Conservation (phyloP, 805 yeast species). For the Monosporozyma servazzii region DNA sequence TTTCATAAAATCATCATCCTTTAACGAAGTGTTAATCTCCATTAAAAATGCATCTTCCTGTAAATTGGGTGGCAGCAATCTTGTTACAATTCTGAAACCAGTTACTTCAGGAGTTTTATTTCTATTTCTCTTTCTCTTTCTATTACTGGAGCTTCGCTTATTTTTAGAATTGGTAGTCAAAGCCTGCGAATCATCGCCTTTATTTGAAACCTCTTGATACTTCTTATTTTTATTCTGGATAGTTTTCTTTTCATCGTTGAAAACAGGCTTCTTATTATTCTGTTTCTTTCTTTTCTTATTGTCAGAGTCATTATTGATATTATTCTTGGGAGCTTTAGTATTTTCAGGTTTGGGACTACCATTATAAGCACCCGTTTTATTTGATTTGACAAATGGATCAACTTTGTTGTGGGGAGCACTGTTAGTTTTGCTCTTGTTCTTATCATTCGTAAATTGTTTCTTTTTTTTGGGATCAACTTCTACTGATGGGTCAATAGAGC, state of each 20-base stretch:
- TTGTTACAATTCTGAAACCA: slow-evolving; percentile 28
- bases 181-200: neutral
- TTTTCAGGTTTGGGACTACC: neutral
- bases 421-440: neutral
- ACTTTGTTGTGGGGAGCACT: neutral
- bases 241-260: neutral
- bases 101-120: slow-evolving; percentile 2
- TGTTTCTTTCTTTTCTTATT: neutral
- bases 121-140: slow-evolving; percentile 5
- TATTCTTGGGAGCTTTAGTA: neutral
- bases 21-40: neutral
- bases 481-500: neutral
- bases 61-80: slow-evolving; percentile 39
- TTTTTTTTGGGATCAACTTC: neutral
- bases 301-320: neutral
- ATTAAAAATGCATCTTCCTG: slow-evolving; percentile 29
- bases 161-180: neutral
- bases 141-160: neutral
- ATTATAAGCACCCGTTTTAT: neutral
- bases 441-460: neutral
- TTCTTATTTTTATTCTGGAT: neutral
- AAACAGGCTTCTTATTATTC: neutral
- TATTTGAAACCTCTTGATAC: neutral
- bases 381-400: neutral
- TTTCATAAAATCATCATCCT: slow-evolving; percentile 9